These are phyloP conservation scores for Cerioporus squamosus DNA, from an alignment of 1,284 basidiomycete species.

Conservation along the genomic window DNA sequence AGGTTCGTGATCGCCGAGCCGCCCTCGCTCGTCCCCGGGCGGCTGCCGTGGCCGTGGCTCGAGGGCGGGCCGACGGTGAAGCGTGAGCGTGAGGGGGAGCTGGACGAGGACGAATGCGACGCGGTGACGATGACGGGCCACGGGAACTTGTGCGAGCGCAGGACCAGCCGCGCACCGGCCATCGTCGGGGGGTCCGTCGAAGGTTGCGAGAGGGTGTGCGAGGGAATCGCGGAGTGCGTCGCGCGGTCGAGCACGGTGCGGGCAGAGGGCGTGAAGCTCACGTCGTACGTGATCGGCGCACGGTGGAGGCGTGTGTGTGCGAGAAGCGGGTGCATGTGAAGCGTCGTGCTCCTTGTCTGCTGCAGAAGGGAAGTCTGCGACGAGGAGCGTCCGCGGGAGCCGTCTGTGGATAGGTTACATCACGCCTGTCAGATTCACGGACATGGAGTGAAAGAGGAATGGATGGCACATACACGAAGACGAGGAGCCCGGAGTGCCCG, in stretches of 20 bases:
- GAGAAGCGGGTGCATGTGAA: constrained; percentile 67
- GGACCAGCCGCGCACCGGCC: constrained; percentile 52
- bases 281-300: constrained; percentile 65
- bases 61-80: constrained; percentile 37
- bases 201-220: constrained; percentile 61
- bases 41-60: constrained; percentile 27
- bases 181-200: constrained; percentile 62
- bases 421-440: not conserved
- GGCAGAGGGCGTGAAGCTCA: constrained; percentile 59
- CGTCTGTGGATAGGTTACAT: constrained; percentile 11
- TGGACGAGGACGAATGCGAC: constrained; percentile 21
- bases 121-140: constrained; percentile 57
- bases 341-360: constrained; percentile 43
- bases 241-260: constrained; percentile 60
- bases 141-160: constrained; percentile 62
- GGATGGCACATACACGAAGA: constrained; percentile 34
- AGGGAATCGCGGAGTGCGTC: constrained; percentile 57
- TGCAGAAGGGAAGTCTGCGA: constrained; percentile 35
- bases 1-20: constrained; percentile 54
- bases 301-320: constrained; percentile 55
- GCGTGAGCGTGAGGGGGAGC: constrained; percentile 28
- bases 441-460: not conserved
- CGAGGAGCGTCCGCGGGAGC: constrained; percentile 25
- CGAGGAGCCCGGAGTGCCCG: constrained; percentile 39
- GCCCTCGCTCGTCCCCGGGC: constrained; percentile 32